Evolutionary conservation across 2,329 filamentous ascomycete species (phyloP), one percentile per base, ranked within the genome.

Genomic region (Diaporthe longicolla): DNA sequence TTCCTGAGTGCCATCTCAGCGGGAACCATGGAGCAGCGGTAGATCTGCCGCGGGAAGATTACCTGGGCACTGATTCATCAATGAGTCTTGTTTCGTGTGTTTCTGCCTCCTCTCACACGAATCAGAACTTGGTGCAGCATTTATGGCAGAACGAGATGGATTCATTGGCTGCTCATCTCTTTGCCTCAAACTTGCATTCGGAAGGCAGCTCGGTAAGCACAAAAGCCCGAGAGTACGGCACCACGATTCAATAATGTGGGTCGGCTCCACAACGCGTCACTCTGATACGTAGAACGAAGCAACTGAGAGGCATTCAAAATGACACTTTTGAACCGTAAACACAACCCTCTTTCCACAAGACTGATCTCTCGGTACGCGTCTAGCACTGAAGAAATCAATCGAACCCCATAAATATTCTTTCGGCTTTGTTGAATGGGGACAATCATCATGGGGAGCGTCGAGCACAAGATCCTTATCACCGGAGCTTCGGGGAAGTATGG

Each of bases 401-500:
- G 10, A 32, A 6, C 2, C 15, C 3, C 26, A 9, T 5, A 4
- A n/a, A 29, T 8, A 8, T 7, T 37, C 24, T 4, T n/a, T 10
- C 3, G 1, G 45, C 21, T 11, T 9, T 13, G 13, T 2, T 35
- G 4, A 17, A 3, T 29, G 9, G 11, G 17, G 3, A 10, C 6
- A 24, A 5, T 35, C 5, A 66, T 24, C 19, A 66, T 66, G 61
- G 43, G 43, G 13, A 50, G 43, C 43, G 11, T 66, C 29, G 43
- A 50, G 2, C 24, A 66, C 21, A 66, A 21, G 13, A 66, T 66
- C 29, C 61, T 66, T 1, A 50, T 66, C 43, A 66, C 61, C 29
- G 61, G 61, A 1, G 61, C 61, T 35, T 66, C 61, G 6, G 61
- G 61, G 6, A 43, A 66, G 61, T 66, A 66, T 37, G 61, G 61